A percentile compares a stretch with the other conserved stretches of the same genome.
Conservation (phyloP, 75 land plant genomes). For the Picea glauca region DNA sequence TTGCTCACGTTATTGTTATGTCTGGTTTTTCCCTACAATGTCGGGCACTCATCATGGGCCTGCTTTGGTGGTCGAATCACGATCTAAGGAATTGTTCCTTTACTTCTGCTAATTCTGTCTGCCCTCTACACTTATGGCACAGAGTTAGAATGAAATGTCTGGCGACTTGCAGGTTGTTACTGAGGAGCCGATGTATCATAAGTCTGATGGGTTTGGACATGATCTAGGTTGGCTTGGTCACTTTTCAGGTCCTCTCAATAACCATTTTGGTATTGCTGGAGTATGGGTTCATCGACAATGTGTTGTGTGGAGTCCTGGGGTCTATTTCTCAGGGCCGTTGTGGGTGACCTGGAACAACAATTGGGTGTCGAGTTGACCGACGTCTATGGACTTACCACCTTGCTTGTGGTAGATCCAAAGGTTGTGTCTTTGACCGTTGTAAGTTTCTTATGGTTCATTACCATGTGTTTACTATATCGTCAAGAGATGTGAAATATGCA, state of each 20-base stretch:
- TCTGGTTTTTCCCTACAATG: too few relatives aligned
- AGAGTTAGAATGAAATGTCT: slow-evolving; percentile 53
- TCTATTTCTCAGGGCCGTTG: slow-evolving; percentile 36
- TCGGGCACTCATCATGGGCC: too few relatives aligned
- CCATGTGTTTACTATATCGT: slow-evolving; percentile 36
- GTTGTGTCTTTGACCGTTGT: slow-evolving; percentile 85
- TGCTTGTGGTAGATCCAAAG: slow-evolving; percentile 93
- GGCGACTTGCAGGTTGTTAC: slow-evolving; percentile 26
- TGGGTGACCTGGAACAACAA: slow-evolving; percentile 91
- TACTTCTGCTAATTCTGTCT: too few relatives aligned
- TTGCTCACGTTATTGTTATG: too few relatives aligned
- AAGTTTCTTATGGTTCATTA: slow-evolving; percentile 90
- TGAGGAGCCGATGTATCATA: slow-evolving; percentile 16
- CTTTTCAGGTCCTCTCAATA: too few relatives aligned
- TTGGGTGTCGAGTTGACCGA: slow-evolving; percentile 97
- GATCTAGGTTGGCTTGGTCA: slow-evolving; percentile 12
- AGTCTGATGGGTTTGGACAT: slow-evolving; percentile 5
- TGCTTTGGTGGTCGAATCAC: too few relatives aligned
- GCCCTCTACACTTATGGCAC: not conserved
- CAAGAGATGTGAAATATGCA: slow-evolving; percentile 36
- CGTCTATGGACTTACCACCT: slow-evolving; percentile 93
- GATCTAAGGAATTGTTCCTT: too few relatives aligned
- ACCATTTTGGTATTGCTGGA: too few relatives aligned
- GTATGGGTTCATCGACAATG: slow-evolving; percentile 17
- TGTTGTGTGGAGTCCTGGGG: not conserved